A percentile compares a stretch with the other conserved stretches of the same genome.
These are phyloP conservation scores for Micractinium conductrix DNA, from an alignment of 139 green algal genomes.

Conservation along the genomic window DNA sequence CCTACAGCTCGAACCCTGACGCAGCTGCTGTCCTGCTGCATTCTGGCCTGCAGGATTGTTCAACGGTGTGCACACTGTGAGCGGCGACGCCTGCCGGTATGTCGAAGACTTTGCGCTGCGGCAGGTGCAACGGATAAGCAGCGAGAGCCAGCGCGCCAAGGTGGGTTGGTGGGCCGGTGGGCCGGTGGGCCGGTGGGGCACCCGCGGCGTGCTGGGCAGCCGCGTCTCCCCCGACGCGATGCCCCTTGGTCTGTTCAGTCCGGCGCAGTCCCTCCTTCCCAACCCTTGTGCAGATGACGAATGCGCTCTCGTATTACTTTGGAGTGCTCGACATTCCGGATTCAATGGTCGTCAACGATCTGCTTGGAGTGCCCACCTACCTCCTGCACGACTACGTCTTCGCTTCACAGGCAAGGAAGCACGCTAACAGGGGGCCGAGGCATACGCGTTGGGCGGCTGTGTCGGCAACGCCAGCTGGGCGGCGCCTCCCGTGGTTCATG, in stretches of 20 bases:
- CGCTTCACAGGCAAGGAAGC: too few relatives aligned
- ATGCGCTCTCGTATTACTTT: conserved; percentile 38
- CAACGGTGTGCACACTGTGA: conserved; percentile 20
- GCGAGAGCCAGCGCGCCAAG: not conserved
- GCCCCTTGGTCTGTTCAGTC: too few relatives aligned
- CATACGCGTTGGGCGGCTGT: too few relatives aligned
- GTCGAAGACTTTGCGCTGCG: conserved; percentile 16
- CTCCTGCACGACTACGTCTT: conserved; percentile 6
- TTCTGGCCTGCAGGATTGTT: conserved; percentile 21
- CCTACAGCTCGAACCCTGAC: not conserved
- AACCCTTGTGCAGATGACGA: not conserved
- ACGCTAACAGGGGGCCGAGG: too few relatives aligned
- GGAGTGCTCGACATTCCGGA: not conserved
- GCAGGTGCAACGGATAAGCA: not conserved
- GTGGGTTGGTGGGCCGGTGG: not conserved
- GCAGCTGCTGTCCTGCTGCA: not conserved
- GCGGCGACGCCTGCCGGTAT: conserved; percentile 35
- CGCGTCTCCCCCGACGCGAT: too few relatives aligned
- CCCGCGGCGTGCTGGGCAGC: too few relatives aligned
- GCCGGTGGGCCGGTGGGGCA: too few relatives aligned
- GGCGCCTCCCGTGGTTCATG: too few relatives aligned
- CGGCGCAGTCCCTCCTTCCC: not conserved
- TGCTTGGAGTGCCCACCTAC: conserved; percentile 1
- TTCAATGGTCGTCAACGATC: not conserved
- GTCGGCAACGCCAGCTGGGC: too few relatives aligned